Base-by-base conservation (phyloP, 768 basidiomycete species). In the Leccinum uliginosum region DNA sequence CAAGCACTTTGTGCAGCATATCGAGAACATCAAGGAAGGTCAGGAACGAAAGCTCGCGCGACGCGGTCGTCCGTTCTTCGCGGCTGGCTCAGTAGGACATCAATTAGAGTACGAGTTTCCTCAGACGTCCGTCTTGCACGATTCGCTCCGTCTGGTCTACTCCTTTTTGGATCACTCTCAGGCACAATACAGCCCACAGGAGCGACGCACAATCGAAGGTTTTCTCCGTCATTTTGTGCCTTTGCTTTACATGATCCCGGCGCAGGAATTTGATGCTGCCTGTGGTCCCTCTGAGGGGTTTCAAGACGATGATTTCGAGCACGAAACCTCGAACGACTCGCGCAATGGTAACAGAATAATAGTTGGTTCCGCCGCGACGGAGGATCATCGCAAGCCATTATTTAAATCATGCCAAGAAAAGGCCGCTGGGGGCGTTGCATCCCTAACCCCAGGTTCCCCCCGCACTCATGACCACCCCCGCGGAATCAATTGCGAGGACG, bases 141-240 rank as follows among this genome's bases (percentile, higher is more conserved):
- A 99, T 72, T 81, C 85, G 26, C 80, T 96, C 69, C 93, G 93
- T 76, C 80, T 99, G 73, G 83, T 95, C 59, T 89, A 91, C 68
- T 85, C 87, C 14, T 98, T 91, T 76, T 80, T 99, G 63, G 96
- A 98, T 65, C 91, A 89, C 67, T 87, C 89, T 48, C 84, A 86
- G 62, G 83, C 80, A 15, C 81, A 83, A 56, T 91, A 91, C 71
- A 88, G 85, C 57, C 72, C 80, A 3, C 77, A 79, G 51, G 96
- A 98, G 74, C 83, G 93, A 46, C 84, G 89, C 46, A 78, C 82
- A 29, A 84, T 98, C 43, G 97, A 98, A 68, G 79, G 80, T 49
- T 95, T 95, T 73, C 76, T 99, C 30, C 83, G 90, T 34, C 76
- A 82, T 10, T 94, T 98, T 70, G 78, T 98, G 48, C 93, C 94